Evolutionary conservation across 2,329 filamentous ascomycete genomes (phyloP), one percentile per base, ranked within the genome.

Genomic region (Pyrenophora tritici-repentis): DNA sequence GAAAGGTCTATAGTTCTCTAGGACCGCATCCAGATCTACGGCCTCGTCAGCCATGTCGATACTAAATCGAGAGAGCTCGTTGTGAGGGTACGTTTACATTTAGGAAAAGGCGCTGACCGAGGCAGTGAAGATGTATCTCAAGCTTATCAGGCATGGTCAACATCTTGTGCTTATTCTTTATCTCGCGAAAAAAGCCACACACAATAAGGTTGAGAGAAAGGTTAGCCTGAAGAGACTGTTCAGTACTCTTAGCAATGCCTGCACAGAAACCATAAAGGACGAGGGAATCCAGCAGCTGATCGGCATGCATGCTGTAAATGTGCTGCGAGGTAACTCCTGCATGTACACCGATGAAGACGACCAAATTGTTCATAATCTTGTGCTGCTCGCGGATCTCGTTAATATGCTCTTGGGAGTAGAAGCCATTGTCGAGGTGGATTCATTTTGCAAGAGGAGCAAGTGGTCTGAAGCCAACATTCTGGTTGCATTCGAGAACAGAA

Each of bases 201-300:
- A 42, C 35, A 13, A 55, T 49, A 16, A 31, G 36, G 22, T 57
- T 53, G 6, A 20, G 36, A 4, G 31, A 9, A 17, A 56, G 31
- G 18, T 18, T 40, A 7, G 42, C 39, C 6, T 35, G 6, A 1
- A 44, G 34, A 2, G 42, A 24, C 22, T 49, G 26, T 5, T 34
- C 22, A 13, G 7, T n/a, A 14, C 32, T 0, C 9, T 17, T 33
- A 6, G 33, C 46, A 6, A 48, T 32, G n/a, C 45, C 14, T 2
- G 42, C 39, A 20, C 46, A 26, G 13, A 51, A 13, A 5, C 50
- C 42, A 3, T 46, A 48, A 4, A 53, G 45, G 10, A 53, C 48
- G 8, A 44, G 37, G 7, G 44, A 38, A 22, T 56, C 20, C n/a
- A 54, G n/a, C 7, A 52, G 22, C 20, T 54, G 50, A 16, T 56